Conservation (phyloP, 106 monocot species). For the Dendrobium nobile region DNA sequence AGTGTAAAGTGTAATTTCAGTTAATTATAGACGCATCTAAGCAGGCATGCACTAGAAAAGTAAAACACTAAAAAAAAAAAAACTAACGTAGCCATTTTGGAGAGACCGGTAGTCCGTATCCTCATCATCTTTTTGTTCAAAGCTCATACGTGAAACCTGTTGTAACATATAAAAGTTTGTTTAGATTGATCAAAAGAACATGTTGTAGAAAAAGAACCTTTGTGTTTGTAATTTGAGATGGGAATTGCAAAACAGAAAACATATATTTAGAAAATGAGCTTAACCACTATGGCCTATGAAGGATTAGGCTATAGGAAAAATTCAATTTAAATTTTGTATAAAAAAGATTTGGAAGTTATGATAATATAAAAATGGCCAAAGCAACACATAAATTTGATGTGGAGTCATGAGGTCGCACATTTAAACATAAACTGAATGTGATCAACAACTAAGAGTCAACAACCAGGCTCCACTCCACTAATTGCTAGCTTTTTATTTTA, state of each 20-base stretch:
- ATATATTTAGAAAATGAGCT: not conserved
- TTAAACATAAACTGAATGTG: not conserved
- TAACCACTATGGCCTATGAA: not conserved
- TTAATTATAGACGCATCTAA: slow-evolving; percentile 1
- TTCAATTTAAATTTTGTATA: too few relatives aligned
- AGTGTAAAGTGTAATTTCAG: not conserved
- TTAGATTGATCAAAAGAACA: not conserved
- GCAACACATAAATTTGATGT: not conserved
- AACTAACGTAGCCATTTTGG: slow-evolving; percentile 77
- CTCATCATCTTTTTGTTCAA: slow-evolving; percentile 32
- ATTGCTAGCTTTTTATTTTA: not conserved
- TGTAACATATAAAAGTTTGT: not conserved
- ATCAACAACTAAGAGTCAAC: not conserved
- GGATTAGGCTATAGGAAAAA: too few relatives aligned
- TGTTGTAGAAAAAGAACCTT: not conserved
- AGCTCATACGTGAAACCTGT: slow-evolving; percentile 7
- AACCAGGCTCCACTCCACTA: not conserved
- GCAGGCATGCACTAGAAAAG: too few relatives aligned
- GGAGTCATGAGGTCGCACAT: not conserved
- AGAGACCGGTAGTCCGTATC: slow-evolving; percentile 54
- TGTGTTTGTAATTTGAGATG: not conserved
- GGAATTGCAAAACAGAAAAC: not conserved
- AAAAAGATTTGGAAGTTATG: too few relatives aligned
- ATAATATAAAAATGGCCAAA: too few relatives aligned
- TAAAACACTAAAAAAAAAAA: not conserved